These are phyloP conservation scores for Mucor velutinosus DNA, from an alignment of 371 early-diverging fungal genomes.

Conservation along the genomic window DNA sequence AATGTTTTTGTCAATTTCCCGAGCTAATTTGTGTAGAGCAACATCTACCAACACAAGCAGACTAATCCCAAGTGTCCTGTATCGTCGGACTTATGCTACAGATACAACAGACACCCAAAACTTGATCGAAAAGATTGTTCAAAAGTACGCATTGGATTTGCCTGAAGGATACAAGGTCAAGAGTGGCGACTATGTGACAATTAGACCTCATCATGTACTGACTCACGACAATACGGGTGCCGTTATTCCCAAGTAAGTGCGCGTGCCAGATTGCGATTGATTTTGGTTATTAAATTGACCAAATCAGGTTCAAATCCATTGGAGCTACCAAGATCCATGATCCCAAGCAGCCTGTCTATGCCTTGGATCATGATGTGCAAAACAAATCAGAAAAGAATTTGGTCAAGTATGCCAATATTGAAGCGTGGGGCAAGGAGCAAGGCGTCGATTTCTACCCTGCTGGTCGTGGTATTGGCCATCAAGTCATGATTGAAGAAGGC, in stretches of 20 bases:
- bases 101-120: constrained; percentile 68
- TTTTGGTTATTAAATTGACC: neutral
- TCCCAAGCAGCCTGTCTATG: constrained; percentile 89
- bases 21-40: constrained; percentile 14
- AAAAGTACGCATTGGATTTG: constrained; percentile 81
- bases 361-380: constrained; percentile 97
- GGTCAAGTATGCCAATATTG: constrained; percentile 84
- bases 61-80: constrained; percentile 5
- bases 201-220: constrained; percentile 88
- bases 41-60: neutral
- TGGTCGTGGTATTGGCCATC: constrained; percentile 96
- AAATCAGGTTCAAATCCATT: constrained; percentile 81
- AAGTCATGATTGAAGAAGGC: constrained; percentile 95
- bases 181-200: constrained; percentile 92
- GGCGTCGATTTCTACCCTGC: constrained; percentile 93
- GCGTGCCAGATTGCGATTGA: neutral
- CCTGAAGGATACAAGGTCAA: constrained; percentile 67
- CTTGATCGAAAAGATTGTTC: constrained; percentile 91
- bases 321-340: constrained; percentile 81
- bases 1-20: constrained; percentile 21
- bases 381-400: constrained; percentile 88
- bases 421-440: constrained; percentile 79
- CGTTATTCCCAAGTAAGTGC: constrained; percentile 82
- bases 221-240: constrained; percentile 98
- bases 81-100: constrained; percentile 24